Evolutionary conservation across 2,329 filamentous ascomycete species (phyloP).

Genomic region (Fusarium devonianum): DNA sequence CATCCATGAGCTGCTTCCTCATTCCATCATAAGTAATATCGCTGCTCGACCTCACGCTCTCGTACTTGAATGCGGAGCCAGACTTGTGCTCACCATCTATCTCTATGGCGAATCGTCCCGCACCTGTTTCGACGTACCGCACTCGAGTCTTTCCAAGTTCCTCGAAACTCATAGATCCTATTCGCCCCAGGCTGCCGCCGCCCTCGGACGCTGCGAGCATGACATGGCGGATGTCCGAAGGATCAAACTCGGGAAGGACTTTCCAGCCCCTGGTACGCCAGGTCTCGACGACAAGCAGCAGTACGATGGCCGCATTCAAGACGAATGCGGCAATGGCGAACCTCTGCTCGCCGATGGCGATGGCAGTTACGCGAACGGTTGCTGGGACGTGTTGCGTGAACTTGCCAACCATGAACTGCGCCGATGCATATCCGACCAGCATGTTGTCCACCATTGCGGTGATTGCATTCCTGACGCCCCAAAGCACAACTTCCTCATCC

Average conservation of each 20-base stretch:
- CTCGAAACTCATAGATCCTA: conserved; percentile 3
- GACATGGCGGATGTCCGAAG: conserved; percentile 22
- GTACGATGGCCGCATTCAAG: conserved; percentile 7
- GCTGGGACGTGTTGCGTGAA: not conserved
- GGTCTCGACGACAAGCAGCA: conserved; percentile 14
- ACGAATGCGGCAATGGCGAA: conserved; percentile 16
- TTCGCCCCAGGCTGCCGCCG: not conserved
- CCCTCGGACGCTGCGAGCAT: conserved; percentile 23
- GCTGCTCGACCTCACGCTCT: conserved; percentile 7
- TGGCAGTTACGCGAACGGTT: conserved; percentile 4
- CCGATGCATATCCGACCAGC: conserved; percentile 1
- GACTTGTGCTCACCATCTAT: conserved; percentile 8
- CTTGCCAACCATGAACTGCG: conserved; percentile 3
- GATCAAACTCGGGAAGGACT: conserved; percentile 22
- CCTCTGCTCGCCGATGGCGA: conserved; percentile 14
- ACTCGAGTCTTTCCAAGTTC: conserved; percentile 9
- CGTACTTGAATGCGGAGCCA: conserved; percentile 12
- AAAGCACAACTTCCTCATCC: not conserved
- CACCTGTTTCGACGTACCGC: conserved; percentile 1
- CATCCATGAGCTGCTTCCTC: not conserved
- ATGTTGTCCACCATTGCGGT: conserved; percentile 4
- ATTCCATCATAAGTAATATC: not conserved
- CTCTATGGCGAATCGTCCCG: conserved; percentile 6
- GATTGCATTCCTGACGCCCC: conserved; percentile 1
- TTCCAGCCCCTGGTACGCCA: conserved; percentile 27